Percentiles rank a stretch among this genome's conserved stretches.
Evolutionary conservation across 768 basidiomycete species (phyloP).

Genomic region (Boletus bicolor): DNA sequence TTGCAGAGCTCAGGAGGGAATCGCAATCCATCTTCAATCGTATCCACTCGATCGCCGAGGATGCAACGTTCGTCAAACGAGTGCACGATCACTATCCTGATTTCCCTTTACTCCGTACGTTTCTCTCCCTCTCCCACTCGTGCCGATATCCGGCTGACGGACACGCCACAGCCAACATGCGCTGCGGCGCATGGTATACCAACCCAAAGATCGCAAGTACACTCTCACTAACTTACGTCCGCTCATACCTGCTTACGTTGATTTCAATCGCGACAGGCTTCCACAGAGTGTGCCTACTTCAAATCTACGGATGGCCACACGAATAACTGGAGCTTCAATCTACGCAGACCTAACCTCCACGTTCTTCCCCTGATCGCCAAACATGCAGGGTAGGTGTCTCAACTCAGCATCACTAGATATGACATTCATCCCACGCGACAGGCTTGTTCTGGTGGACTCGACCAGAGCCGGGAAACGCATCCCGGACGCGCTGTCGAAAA

Average conservation of each 20-base stretch:
- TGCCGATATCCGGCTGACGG: neutral
- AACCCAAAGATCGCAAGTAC: slow-evolving; percentile 58
- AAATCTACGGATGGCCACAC: slow-evolving; percentile 91
- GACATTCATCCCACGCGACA: slow-evolving; percentile 26
- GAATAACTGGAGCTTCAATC: slow-evolving; percentile 80
- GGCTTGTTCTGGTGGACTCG: slow-evolving; percentile 86
- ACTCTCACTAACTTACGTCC: too few species aligned
- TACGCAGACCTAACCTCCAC: slow-evolving; percentile 81
- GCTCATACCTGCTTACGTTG: neutral
- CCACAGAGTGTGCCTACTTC: slow-evolving; percentile 61
- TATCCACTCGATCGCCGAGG: slow-evolving; percentile 79
- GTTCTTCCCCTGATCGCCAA: slow-evolving; percentile 56
- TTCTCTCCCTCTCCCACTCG: neutral
- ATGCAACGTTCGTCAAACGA: slow-evolving; percentile 62
- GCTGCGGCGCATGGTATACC: slow-evolving; percentile 94
- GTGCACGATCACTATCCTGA: slow-evolving; percentile 48
- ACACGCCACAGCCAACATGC: slow-evolving; percentile 68
- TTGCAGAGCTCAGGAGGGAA: slow-evolving; percentile 61
- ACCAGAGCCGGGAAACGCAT: slow-evolving; percentile 91
- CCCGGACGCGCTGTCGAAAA: slow-evolving; percentile 92
- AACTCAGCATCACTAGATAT: neutral
- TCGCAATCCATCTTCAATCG: slow-evolving; percentile 82
- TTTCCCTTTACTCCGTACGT: slow-evolving; percentile 57
- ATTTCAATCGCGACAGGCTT: slow-evolving; percentile 3
- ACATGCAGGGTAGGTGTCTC: slow-evolving; percentile 50